Base-by-base conservation (phyloP, 805 yeast species). In the Diddensiella transvaalensis region DNA sequence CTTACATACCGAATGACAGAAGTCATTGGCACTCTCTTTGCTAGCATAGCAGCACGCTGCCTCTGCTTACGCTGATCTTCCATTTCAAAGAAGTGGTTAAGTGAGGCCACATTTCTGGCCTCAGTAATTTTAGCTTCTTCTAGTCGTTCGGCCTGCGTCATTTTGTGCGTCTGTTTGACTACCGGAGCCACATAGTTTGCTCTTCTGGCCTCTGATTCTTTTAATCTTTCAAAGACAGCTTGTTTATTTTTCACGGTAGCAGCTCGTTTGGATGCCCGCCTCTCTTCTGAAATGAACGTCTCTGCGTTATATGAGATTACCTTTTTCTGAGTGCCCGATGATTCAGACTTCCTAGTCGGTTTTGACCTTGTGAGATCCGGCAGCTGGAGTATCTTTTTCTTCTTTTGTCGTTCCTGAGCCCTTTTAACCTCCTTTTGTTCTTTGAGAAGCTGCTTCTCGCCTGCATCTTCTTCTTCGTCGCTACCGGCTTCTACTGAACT, bases 61-160 rank as follows among this genome's bases (percentile, higher is more conserved):
- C 77, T 77, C 63, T 83, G 82, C 62, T 87, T 88, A 59, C 87
- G 83, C 41, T 80, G 82, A 37, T 84, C 70, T 63, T 93, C 99
- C 61, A 87, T 91, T 58, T 90, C 95, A 58, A 83, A 79, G 61
- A 86, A 93, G 58, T 77, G 73, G 53, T 85, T 80, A 55, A 93
- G 70, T 2, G 96, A 85, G 22, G 79, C 71, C 2, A 80, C 69
- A 64, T 93, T 93, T 39, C 77, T 75, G 61, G 77, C 75, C 66
- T 93, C 99, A 0, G 97, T 93, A 57, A 83, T 85, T 40, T 82
- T 71, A 0, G 99, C 98, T 63, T 88, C 93, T n/a, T 76, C 83
- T 40, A 85, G 65, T 36, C 83, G 70, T 60, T 85, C 87, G 50
- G 79, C 88, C 57, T 85, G 85, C 0, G 93, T 84, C 60, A 80